Evolutionary conservation across 2,329 filamentous ascomycete genomes (phyloP).

Genomic region (Fusarium staphyleae): DNA sequence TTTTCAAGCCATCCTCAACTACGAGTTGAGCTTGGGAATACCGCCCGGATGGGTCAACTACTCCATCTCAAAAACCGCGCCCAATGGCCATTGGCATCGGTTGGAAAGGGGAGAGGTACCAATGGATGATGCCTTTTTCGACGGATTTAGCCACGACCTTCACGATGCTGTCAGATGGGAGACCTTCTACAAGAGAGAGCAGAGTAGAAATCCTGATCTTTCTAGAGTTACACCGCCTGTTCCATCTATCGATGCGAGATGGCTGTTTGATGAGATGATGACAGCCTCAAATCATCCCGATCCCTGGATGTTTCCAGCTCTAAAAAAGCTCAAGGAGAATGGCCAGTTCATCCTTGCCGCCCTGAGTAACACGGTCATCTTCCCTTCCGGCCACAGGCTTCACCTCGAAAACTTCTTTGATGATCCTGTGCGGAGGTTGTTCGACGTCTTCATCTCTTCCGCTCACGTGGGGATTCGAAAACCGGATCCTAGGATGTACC

Average conservation of each 20-base stretch:
- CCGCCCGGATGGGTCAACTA: slow-evolving; percentile 92
- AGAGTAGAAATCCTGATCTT: slow-evolving; percentile 51
- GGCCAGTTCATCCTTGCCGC: slow-evolving; percentile 78
- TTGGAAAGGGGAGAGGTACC: slow-evolving; percentile 85
- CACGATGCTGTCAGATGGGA: slow-evolving; percentile 72
- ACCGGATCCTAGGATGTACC: slow-evolving; percentile 83
- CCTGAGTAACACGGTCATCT: slow-evolving; percentile 88
- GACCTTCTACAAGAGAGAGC: slow-evolving; percentile 62
- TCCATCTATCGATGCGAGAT: slow-evolving; percentile 77
- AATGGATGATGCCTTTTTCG: slow-evolving; percentile 78
- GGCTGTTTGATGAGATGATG: slow-evolving; percentile 95
- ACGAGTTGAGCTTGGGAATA: slow-evolving; percentile 78
- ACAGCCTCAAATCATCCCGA: slow-evolving; percentile 71
- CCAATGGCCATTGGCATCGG: slow-evolving; percentile 84
- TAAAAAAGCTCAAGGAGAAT: slow-evolving; percentile 70
- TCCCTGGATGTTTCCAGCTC: slow-evolving; percentile 86
- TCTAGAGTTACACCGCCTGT: slow-evolving; percentile 62
- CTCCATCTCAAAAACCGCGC: slow-evolving; percentile 80
- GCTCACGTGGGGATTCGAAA: slow-evolving; percentile 90
- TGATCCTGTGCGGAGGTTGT: slow-evolving; percentile 69
- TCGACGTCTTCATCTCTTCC: slow-evolving; percentile 88
- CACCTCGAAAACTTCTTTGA: slow-evolving; percentile 57
- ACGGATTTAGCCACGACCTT: slow-evolving; percentile 77
- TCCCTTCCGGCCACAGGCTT: slow-evolving; percentile 76
- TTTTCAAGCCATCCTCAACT: slow-evolving; percentile 91